Base-by-base conservation (phyloP, 495 filamentous ascomycete species). In the Penicillium angulare region DNA sequence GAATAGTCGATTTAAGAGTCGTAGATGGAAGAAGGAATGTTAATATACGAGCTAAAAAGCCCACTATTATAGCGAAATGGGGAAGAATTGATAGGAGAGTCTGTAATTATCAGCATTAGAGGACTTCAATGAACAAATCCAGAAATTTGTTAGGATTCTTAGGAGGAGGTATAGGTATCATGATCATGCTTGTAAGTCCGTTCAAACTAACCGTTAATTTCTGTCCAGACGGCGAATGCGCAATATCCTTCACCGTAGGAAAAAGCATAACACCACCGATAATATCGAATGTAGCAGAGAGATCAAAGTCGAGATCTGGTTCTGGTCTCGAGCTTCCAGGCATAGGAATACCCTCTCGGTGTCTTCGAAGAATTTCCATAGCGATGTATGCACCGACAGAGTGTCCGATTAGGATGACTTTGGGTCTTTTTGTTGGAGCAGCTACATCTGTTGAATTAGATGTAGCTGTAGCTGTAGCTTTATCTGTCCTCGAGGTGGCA, bases 311-410 rank as follows among this genome's bases (percentile, higher is more conserved):
- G 24, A 21, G 22, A 4, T 22, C 21, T n/a, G 21, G 16, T n/a
- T 17, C 12, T n/a, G 33, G 9, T 18, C 67, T 51, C 4, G 43
- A 17, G 42, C 40, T 54, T 31, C 34, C 9, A 33, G 36, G 32
- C 3, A 20, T 16, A 2, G 57, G 18, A 8, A 3, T 38, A 15
- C 43, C 49, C 43, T 73, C 61, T 9, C 69, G 61, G 35, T 83
- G 77, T 15, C 79, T 72, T 29, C 82, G 69, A 22, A 89, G 73
- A 7, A 89, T 63, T 67, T 93, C 89, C 55, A 92, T 76, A n/a
- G 81, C 65, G 7, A 95, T 86, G 62, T 88, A 95, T 0, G 81
- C 69, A 18, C 90, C 90, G 2, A 95, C 87, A 0, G 89, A 92
- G 63, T 95, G 90, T 0, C 88, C 90, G 22, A 95, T 82, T 5